Conservation (phyloP, 2,329 filamentous ascomycete genomes). For the Pseudocercospora pini-densiflorae region DNA sequence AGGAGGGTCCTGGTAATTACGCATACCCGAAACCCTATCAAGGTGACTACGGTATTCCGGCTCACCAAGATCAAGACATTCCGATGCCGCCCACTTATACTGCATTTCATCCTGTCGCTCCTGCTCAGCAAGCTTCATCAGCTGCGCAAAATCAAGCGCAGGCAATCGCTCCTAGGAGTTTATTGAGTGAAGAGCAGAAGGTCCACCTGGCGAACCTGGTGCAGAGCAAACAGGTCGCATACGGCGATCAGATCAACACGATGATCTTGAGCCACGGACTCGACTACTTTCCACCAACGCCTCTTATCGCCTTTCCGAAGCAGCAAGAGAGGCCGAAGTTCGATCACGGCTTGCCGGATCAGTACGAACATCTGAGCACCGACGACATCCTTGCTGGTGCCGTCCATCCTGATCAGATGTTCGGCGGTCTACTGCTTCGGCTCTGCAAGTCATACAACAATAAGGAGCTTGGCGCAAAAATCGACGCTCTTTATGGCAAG, state of each 20-base stretch:
- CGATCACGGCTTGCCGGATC: neutral
- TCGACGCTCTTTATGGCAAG: neutral
- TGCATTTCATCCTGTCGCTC: neutral
- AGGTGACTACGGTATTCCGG: too few relatives aligned
- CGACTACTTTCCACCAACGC: neutral
- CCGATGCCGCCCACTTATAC: neutral
- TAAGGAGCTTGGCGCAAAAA: neutral
- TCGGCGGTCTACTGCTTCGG: neutral
- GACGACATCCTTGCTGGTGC: neutral
- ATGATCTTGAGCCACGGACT: neutral
- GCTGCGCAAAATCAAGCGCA: neutral
- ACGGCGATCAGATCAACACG: neutral
- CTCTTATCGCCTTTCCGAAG: neutral
- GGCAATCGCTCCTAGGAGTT: neutral
- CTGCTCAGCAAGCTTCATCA: neutral
- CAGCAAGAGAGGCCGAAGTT: neutral
- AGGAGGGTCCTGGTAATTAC: too few relatives aligned
- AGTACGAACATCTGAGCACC: neutral
- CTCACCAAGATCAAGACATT: neutral
- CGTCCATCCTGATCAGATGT: neutral
- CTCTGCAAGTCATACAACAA: neutral
- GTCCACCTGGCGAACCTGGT: neutral
- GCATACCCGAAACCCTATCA: too few relatives aligned
- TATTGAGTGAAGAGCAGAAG: neutral
- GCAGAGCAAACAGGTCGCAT: neutral